Evolutionary conservation across 2,329 filamentous ascomycete genomes (phyloP), one percentile per base, ranked within the genome.

Genomic region (Aulographum hederae): DNA sequence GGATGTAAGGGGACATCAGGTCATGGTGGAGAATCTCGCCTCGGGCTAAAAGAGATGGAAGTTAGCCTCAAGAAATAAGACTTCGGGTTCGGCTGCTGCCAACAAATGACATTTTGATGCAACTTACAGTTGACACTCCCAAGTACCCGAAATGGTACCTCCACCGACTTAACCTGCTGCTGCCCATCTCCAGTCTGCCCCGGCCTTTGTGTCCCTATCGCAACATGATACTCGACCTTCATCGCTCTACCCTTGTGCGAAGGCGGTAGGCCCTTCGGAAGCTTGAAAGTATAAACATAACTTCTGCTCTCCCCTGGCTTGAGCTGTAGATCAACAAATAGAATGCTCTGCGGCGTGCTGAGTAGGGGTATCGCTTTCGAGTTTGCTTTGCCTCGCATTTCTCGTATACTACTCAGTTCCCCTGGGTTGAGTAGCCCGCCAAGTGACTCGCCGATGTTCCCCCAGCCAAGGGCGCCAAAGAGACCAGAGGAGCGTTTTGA

Each of bases 1-100:
- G 63, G 18, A 95, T 79, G 47, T 95, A 93, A 0, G 89, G 89
- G 25, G 73, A 78, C 77, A 94, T 92, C 11, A 98, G 61, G 51
- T 98, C 86, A 51, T 98, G 86, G 1, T 84, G 82, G 11, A 94
- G 65, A 20, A 92, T 77, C 44, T 92, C 81, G 39, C 86, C 86
- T 42, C 82, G 69, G 37, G 51, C 63, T 69, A 32, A 6, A 28
- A 25, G n/a, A n/a, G n/a, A n/a, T n/a, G n/a, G n/a, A n/a, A n/a
- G n/a, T n/a, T n/a, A n/a, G n/a, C n/a, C n/a, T n/a, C n/a, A n/a
- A n/a, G n/a, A n/a, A n/a, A n/a, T n/a, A n/a, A n/a, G n/a, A n/a
- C n/a, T n/a, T n/a, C n/a, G n/a, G n/a, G n/a, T n/a, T n/a, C n/a
- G n/a, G n/a, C n/a, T n/a, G n/a, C n/a, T n/a, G n/a, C n/a, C n/a